Base-by-base conservation (phyloP, 2,329 filamentous ascomycete genomes). In the Pseudogymnoascus sp. region DNA sequence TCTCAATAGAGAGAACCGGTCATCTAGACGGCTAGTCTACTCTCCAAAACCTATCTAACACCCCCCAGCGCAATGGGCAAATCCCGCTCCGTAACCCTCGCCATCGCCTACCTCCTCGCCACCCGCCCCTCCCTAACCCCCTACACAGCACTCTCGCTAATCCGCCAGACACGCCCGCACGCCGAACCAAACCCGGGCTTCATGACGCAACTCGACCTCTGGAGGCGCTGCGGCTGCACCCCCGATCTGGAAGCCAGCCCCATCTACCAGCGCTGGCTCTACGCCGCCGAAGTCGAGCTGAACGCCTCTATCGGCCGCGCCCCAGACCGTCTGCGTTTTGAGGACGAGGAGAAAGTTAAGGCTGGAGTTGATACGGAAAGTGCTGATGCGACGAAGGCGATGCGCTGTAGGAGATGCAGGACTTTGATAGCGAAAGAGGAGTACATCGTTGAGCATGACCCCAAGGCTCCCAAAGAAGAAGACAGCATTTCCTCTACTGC, bases 101-200 rank as follows among this genome's bases (percentile, higher is more conserved):
- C 91, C 63, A 83, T 96, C 64, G 93, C 95, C 66, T 97, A 93
- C 75, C 80, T 97, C 61, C 88, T 97, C 67, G 86, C 84, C 75
- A 83, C 83, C 69, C 81, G 85, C 68, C 83, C 84, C 4, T 74
- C 80, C 37, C 80, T 71, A 36, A 73, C 70, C 18, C 71, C 71
- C 21, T 39, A 60, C 8, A 89, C 21, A 54, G 92, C 93, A 2
- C 78, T 97, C 60, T 79, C 81, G 26, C 81, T 88, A 68, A 79
- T 97, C 61, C 85, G 86, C 62, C 77, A 87, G 72, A 83, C 83
- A 47, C 86, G 93, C 40, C 85, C 89, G 14, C 83, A 95, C 63
- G 93, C 89, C 66, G 91, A 96, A 72, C 95, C 95, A 3, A 99
- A 99, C 73, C 79, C 85, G 34, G 93, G 93, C 29, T 99, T 99